Base-by-base conservation (phyloP, 805 yeast genomes). In the Hanseniaspora taiwanica region DNA sequence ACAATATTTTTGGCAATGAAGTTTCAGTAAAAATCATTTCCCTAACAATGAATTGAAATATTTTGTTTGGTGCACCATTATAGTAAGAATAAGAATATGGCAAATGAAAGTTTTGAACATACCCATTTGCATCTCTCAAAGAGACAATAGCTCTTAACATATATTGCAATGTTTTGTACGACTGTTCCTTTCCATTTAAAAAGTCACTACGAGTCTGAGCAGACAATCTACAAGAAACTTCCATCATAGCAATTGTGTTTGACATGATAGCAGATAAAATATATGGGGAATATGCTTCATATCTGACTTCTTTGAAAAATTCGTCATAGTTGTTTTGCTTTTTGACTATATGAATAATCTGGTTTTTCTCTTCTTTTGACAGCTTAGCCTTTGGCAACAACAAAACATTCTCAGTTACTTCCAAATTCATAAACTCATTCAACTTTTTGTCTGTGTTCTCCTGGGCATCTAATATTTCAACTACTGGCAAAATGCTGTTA, bases 201-300 rank as follows among this genome's bases (percentile, higher is more conserved):
- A 64, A 60, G 2, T 53, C 52, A 1, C 40, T 41, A 21, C 60
- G 56, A 3, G 68, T 51, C 8, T 56, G 50, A 12, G 50, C 48
- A 34, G 69, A 67, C n/a, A 68, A 52, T 51, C 87, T 65, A 1
- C 76, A 64, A 0, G 78, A 49, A 18, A 78, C 69, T 49, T 81
- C 87, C 29, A 68, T 56, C 68, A 76, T 72, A 19, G 71, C 64
- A 20, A 80, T 65, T 0, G 78, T 69, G 44, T 69, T 64, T 2
- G 74, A 71, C 34, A 72, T 37, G n/a, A 29, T 23, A 24, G 35
- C 38, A 3, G 39, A 18, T 13, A 42, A 21, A 10, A 37, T 36
- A 35, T 23, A 42, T 35, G 38, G 36, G 17, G 20, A 8, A 31
- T 29, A 33, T 18, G n/a, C 12, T 33, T 20, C 7, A 14, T 18